These are phyloP conservation scores for Acanthamoeba quina DNA, from an alignment of 208 protist species.

Conservation along the genomic window DNA sequence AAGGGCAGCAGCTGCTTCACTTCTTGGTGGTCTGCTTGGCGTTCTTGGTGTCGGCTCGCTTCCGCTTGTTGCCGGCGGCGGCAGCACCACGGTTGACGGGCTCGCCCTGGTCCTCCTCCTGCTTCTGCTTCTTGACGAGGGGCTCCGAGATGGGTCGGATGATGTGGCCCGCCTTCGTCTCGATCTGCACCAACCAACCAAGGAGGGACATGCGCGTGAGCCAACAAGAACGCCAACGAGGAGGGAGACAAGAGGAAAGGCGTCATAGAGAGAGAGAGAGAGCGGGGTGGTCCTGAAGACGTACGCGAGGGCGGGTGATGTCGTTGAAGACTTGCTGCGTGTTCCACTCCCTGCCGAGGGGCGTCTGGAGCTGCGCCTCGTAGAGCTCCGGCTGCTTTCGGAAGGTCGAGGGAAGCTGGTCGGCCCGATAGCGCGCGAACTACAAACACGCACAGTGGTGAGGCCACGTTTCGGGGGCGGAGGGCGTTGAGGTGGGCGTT, in stretches of 20 bases:
- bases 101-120: slow-evolving; percentile 47
- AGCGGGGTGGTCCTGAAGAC: not conserved
- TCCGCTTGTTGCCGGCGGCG: not conserved
- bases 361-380: slow-evolving; percentile 44
- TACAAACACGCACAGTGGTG: not conserved
- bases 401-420: slow-evolving; percentile 51
- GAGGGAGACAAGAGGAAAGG: too few relatives aligned
- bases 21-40: not conserved
- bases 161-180: slow-evolving; percentile 54
- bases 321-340: slow-evolving; percentile 9
- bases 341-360: slow-evolving; percentile 74
- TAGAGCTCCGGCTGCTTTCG: slow-evolving; percentile 57
- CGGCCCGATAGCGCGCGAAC: slow-evolving; percentile 41
- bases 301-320: slow-evolving; percentile 49
- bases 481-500: not conserved
- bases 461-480: too few relatives aligned
- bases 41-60: not conserved
- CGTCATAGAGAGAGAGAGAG: too few relatives aligned
- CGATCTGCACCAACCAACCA: slow-evolving; percentile 15
- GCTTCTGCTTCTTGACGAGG: not conserved
- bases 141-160: slow-evolving; percentile 49
- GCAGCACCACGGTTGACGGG: not conserved
- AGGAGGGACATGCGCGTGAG: too few relatives aligned
- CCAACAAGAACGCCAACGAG: too few relatives aligned
- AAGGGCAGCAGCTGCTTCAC: not conserved